Base-by-base conservation (phyloP, 345 rosid species). In the Aquilaria yunnanensis region DNA sequence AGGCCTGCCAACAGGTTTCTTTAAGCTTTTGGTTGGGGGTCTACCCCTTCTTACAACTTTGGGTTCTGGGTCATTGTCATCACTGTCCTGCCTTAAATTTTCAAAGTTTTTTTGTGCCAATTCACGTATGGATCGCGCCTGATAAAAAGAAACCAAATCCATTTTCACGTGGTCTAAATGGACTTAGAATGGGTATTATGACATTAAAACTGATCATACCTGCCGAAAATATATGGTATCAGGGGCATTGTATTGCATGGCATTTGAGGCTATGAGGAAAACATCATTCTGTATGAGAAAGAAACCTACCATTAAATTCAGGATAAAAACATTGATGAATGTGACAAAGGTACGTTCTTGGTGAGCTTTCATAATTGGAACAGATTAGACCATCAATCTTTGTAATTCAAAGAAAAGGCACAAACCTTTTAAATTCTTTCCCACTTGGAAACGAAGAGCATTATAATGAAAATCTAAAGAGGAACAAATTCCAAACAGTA, bases 111-210 rank as follows among this genome's bases (percentile, higher is more conserved):
- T 92, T 66, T 74, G 80, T 14, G 97, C 98, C 32, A 89, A 73
- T 78, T 92, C 98, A 72, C 82, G 88, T 60, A 92, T 92, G 54
- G 90, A 78, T 57, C 92, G 77, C 64, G 98, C 98, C 98, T 92
- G 73, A 60, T 12, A 73, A 16, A 41, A 55, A 47, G 54, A 71
- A 61, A 47, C 10, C 48, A 32, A 57, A 66, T 45, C 51, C 6
- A 51, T 9, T 9, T 37, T 37, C 8, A 4, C 43, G 2, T 37
- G 5, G 43, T 37, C 8, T 37, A 31, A 11, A 60, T 64, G 49
- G 23, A 31, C 23, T 11, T 6, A 54, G 45, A 58, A 54, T 9
- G 23, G 32, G 61, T 60, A 56, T 46, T 61, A 41, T 50, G 49
- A 64, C 47, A 67, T 46, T 59, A 47, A 34, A 51, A 54, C 13